Evolutionary conservation across 495 filamentous ascomycete genomes (phyloP).

Genomic region (Lasiosphaeria hispida): DNA sequence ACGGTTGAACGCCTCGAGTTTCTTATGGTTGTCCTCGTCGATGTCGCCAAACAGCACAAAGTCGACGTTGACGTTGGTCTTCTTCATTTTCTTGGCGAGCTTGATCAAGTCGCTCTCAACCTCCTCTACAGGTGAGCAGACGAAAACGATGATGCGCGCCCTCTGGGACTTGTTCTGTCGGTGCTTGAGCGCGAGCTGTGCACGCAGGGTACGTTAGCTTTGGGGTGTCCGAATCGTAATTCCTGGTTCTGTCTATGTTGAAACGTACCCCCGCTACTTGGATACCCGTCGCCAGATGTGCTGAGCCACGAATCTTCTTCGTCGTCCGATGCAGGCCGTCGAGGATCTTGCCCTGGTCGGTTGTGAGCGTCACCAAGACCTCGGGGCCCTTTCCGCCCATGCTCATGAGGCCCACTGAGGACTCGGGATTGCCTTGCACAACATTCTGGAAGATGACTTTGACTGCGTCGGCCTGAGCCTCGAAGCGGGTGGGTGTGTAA

Average conservation of each 20-base stretch:
- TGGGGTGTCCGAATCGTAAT: neutral
- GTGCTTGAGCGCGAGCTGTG: slow-evolving; percentile 92
- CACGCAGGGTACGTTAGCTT: neutral
- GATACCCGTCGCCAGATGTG: slow-evolving; percentile 87
- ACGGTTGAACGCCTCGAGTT: slow-evolving; percentile 89
- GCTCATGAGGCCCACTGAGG: slow-evolving; percentile 95
- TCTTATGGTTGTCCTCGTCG: slow-evolving; percentile 79
- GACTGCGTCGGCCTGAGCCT: slow-evolving; percentile 92
- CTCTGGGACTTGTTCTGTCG: slow-evolving; percentile 93
- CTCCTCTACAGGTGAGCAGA: slow-evolving; percentile 86
- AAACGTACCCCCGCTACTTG: slow-evolving; percentile 85
- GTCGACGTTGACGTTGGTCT: slow-evolving; percentile 86
- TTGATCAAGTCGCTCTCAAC: slow-evolving; percentile 83
- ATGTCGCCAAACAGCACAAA: slow-evolving; percentile 93
- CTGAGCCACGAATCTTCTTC: slow-evolving; percentile 87
- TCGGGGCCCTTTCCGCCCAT: slow-evolving; percentile 98
- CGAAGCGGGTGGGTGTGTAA: slow-evolving; percentile 89
- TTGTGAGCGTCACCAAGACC: slow-evolving; percentile 91
- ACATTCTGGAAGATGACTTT: slow-evolving; percentile 92
- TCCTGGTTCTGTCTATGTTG: too few species aligned
- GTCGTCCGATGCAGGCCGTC: slow-evolving; percentile 92
- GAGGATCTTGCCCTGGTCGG: slow-evolving; percentile 91
- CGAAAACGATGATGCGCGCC: slow-evolving; percentile 94
- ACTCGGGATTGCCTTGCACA: slow-evolving; percentile 92
- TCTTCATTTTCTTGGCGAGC: slow-evolving; percentile 98